Evolutionary conservation across 2,329 filamentous ascomycete species (phyloP), one percentile per base, ranked within the genome.

Genomic region (Ophiostoma himal-ulmi): DNA sequence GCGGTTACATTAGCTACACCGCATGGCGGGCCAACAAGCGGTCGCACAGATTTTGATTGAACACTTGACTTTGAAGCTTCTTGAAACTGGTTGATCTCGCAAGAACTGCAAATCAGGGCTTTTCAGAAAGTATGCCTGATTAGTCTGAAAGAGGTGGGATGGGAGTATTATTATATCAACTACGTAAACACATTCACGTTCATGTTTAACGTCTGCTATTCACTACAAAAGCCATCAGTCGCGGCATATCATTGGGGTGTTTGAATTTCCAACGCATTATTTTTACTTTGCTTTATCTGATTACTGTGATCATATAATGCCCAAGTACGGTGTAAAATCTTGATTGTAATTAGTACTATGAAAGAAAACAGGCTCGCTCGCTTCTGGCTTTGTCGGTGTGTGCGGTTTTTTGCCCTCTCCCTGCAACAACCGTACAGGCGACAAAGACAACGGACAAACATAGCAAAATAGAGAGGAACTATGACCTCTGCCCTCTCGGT

Each of bases 1-100:
- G 91, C 74, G 91, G 79, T 5, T 99, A 98, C 78, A 88, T 93
- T 64, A 94, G 93, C 37, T 98, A 86, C 78, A 97, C 93, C 7
- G 86, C 90, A 65, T 99, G 92, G 82, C 87, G 94, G 77, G 80
- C 90, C 73, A 88, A 85, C 79, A 82, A 83, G 79, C 87, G 86
- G 78, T 83, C 81, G 74, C 85, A 87, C 78, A 82, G 86, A 39
- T 88, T 88, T 76, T 88, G 62, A 62, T 48, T 6, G 11, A 20
- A 20, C 17, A 20, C 11, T 39, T 10, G 44, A 20, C 44, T 8
- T 20, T 17, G 17, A n/a, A 20, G 1, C 11, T 39, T 13, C 17
- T 20, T n/a, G 2, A 30, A 30, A 30, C 30, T 30, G 3, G 3
- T 30, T 8, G 44, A n/a, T 48, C 1, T 39, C 37, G 10, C 2